A percentile compares a stretch with the other conserved stretches of the same genome.
These are phyloP conservation scores for Ceratobasidium sp. DNA, from an alignment of 1,284 basidiomycete species.

Conservation along the genomic window DNA sequence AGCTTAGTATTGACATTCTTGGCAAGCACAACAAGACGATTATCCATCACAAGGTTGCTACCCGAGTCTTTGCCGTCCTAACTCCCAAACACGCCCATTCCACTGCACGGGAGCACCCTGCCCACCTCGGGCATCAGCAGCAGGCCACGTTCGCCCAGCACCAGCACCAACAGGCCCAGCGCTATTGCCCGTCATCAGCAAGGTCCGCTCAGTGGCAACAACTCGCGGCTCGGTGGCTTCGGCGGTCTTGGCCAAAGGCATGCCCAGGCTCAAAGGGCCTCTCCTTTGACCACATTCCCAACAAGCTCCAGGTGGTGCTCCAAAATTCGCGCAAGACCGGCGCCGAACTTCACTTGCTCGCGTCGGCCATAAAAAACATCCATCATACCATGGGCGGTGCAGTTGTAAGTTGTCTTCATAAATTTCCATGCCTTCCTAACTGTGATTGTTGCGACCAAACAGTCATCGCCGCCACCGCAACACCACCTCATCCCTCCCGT, in stretches of 20 bases:
- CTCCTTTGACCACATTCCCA: constrained; percentile 86
- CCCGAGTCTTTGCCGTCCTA: constrained; percentile 68
- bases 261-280: constrained; percentile 81
- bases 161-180: constrained; percentile 45
- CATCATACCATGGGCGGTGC: constrained; percentile 90
- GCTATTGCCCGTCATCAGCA: constrained; percentile 37
- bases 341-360: constrained; percentile 86
- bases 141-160: constrained; percentile 48
- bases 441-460: background rate
- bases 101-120: constrained; percentile 50
- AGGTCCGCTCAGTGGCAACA: constrained; percentile 62
- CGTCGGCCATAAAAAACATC: constrained; percentile 89
- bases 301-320: constrained; percentile 86
- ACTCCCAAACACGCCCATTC: constrained; percentile 53
- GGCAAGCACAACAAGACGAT: constrained; percentile 99
- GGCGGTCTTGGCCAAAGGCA: constrained; percentile 79
- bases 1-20: constrained; percentile 99
- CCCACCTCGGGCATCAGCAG: constrained; percentile 51
- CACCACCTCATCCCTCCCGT: constrained; percentile 75
- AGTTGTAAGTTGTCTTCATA: constrained; percentile 58
- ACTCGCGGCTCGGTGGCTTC: constrained; percentile 70
- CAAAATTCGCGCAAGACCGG: constrained; percentile 95
- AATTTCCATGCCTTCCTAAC: background rate
- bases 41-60: constrained; percentile 98
- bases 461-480: constrained; percentile 59